Base-by-base conservation (phyloP, 148 eudicot genomes). In the Chenopodium suecicum region DNA sequence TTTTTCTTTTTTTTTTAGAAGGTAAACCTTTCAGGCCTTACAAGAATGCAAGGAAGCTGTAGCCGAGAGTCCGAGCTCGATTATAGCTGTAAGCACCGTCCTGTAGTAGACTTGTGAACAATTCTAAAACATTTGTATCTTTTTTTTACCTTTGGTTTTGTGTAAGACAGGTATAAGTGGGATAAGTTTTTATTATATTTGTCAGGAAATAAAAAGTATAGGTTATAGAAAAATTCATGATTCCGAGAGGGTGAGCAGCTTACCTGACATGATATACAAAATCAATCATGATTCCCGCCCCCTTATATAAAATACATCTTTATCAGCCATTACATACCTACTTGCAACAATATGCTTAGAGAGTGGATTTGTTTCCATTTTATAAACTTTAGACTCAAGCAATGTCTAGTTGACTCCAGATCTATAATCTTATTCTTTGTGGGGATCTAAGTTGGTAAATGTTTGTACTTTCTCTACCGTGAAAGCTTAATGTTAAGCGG, bases 271-370 rank as follows among this genome's bases (percentile, higher is more conserved):
- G 5, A 34, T 9, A 77, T 77, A 12, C 62, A 56, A 41, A 22
- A 70, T 70, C 25, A 23, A 75, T 75, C 41, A 58, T 76, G 79
- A 11, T 19, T 17, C 37, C 63, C 20, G 20, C 50, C 50, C 44
- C 50, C 17, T 9, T 0, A 17, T 52, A 48, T 34, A 48, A 34
- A 70, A 14, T 29, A 46, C 66, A 46, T 73, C 62, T 60, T 60
- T 46, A 63, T 54, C 47, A 62, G 41, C 77, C 70, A 47, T 8
- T 54, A 73, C 6, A 25, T 13, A 32, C 68, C 75, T 52, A 70
- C 82, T 54, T 70, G 32, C 82, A 29, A 48, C 19, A 74, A 74
- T 56, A 74, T 81, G 83, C 50, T 65, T 11, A 64, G 60, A 34
- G 22, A 50, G 75, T 69, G 81, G 81, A 70, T 68, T 52, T 70